These are phyloP conservation scores for Ceratobasidium sp. DNA, from an alignment of 1,284 basidiomycete genomes.

Conservation along the genomic window DNA sequence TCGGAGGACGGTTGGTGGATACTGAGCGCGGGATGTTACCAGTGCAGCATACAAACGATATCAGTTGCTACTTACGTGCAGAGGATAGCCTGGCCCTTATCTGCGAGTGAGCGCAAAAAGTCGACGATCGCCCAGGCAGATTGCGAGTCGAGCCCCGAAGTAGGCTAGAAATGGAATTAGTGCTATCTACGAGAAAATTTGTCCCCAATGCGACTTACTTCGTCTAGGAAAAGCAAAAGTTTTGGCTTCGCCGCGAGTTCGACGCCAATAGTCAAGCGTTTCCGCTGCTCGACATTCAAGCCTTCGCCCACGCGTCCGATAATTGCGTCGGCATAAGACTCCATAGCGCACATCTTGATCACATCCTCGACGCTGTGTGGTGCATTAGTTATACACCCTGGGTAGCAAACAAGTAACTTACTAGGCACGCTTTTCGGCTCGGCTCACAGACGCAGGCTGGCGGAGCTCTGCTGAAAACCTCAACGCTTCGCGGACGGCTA, in stretches of 20 bases:
- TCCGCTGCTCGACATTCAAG: conserved; percentile 71
- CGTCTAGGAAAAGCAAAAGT: conserved; percentile 82
- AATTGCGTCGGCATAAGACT: conserved; percentile 72
- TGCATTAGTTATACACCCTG: conserved; percentile 50
- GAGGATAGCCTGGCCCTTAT: conserved; percentile 79
- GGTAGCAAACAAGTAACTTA: conserved; percentile 53
- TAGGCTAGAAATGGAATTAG: conserved; percentile 55
- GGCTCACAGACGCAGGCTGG: conserved; percentile 71
- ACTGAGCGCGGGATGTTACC: no score
- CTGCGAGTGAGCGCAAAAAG: conserved; percentile 82
- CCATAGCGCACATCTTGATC: conserved; percentile 79
- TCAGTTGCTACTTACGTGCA: conserved; percentile 50
- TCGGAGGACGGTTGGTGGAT: conserved; percentile 83
- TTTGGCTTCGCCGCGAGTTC: conserved; percentile 81
- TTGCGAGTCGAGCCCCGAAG: conserved; percentile 87
- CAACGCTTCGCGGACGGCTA: conserved; percentile 80
- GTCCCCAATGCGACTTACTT: conserved; percentile 51
- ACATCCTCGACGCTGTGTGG: conserved; percentile 75
- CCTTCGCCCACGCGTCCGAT: conserved; percentile 71
- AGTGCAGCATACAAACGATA: conserved; percentile 53
- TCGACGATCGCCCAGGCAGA: conserved; percentile 86
- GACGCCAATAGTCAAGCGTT: conserved; percentile 82
- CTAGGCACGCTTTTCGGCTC: conserved; percentile 80
- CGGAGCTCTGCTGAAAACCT: conserved; percentile 82
- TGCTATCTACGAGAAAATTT: neutral